Base-by-base conservation (phyloP, 305 asterid genomes). In the Withania somnifera region DNA sequence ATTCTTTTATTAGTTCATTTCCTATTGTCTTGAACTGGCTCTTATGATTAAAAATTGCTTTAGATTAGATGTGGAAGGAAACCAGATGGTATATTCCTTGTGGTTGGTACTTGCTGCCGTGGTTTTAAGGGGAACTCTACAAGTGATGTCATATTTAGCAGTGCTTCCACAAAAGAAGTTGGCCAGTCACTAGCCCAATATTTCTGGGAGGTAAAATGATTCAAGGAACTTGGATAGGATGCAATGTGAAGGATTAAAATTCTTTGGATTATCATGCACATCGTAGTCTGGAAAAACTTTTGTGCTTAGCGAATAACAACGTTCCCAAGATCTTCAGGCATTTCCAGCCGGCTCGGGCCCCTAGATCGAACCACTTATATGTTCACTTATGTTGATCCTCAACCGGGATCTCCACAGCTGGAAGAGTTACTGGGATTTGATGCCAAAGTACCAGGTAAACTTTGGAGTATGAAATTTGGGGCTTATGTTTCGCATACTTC, bases 261-360 rank as follows among this genome's bases (percentile, higher is more conserved):
- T 38, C 57, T 42, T 71, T 71, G 45, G 19, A 71, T 3, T 11
- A 69, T 45, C 78, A 38, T 20, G 7, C 26, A 6, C 51, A 20
- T 47, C 28, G 7, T 45, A 10, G n/a, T 67, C 32, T 83, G 2
- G 36, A 42, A 51, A n/a, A 58, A 19, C 5, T 26, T 20, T 71
- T 47, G 22, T 83, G 51, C 63, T 57, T 34, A 19, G 54, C 63
- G 38, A 14, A 54, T 50, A 28, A 8, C 34, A 78, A 15, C 7
- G 17, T 50, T 64, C 53, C 30, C 60, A 47, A 66, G 40, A 56
- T 79, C 77, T 71, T 84, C 90, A 95, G 99, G 99, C 99, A 76
- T 95, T 95, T 85, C 99, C 99, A 66, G 95, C 99, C 80, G 98
- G 99, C 73, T 94, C 99, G 5, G 94, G 92, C 57, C 92, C 93